Conservation (phyloP, 805 yeast species). For the Candida insectorum region DNA sequence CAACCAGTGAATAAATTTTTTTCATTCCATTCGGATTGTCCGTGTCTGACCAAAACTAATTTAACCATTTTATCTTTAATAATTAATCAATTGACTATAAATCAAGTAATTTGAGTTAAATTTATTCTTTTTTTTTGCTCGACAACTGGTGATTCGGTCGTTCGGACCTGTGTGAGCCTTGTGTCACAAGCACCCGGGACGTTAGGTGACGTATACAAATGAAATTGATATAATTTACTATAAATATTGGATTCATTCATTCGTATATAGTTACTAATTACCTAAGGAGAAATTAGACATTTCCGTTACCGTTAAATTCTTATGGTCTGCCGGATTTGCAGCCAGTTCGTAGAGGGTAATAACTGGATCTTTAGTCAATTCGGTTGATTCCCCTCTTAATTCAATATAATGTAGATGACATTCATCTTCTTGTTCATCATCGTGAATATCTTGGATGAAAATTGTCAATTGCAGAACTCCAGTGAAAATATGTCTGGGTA, state of each 20-base stretch:
- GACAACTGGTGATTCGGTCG: slow-evolving; percentile 15
- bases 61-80: slow-evolving; percentile 42
- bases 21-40: slow-evolving; percentile 99
- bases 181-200: no score
- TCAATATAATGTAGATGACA: slow-evolving; percentile 68
- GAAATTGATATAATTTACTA: no score
- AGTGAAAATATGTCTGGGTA: slow-evolving; percentile 73
- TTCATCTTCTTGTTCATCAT: slow-evolving; percentile 49
- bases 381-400: slow-evolving; percentile 67
- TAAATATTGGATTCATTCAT: no score
- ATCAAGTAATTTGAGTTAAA: neutral
- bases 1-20: slow-evolving; percentile 98
- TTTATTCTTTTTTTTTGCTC: slow-evolving; percentile 3
- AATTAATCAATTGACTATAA: neutral
- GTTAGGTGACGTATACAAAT: slow-evolving; percentile 1
- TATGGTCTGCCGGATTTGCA: slow-evolving; percentile 90
- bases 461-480: slow-evolving; percentile 66
- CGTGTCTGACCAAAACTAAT: slow-evolving; percentile 94
- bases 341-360: slow-evolving; percentile 83
- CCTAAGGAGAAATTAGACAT: no score
- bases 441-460: slow-evolving; percentile 60
- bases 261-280: no score
- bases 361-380: slow-evolving; percentile 63
- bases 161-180: slow-evolving; percentile 14
- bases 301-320: no score